Base-by-base conservation (phyloP, 768 basidiomycete species). In the Russula earlei region DNA sequence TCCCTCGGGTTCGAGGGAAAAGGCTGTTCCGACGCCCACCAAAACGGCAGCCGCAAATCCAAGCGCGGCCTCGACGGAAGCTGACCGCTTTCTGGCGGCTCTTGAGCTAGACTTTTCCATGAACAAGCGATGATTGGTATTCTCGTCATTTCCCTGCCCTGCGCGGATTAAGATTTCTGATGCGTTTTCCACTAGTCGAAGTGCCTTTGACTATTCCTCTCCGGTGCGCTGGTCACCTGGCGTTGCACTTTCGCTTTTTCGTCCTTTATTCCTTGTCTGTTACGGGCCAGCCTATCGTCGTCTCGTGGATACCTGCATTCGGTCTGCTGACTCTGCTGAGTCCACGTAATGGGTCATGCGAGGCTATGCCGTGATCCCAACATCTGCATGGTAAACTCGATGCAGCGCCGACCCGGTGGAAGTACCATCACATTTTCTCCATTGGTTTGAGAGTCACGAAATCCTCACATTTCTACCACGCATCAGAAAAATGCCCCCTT, bases 41-140 rank as follows among this genome's bases (percentile, higher is more conserved):
- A 49, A 60, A 64, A 55, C 36, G 57, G 59, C 37, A 55, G 43
- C 51, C 63, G 17, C 38, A 9, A 46, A 33, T 33, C 44, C 38
- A 36, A 25, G 4, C 25, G 43, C 3, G 38, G 52, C 41, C 24
- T 62, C 64, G 11, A 64, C 68, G 45, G 75, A 76, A 20, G 84
- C 85, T 1, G 86, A 87, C 56, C 71, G 70, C 25, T 89, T 89
- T 63, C 65, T 89, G 50, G 80, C 85, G 12, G 74, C 78, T 54
- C 71, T 89, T 12, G 83, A 85, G 67, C 70, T 73, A 43, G 85
- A 87, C 42, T 79, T 88, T 40, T 65, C 79, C 36, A 62, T 66
- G 56, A 62, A 65, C 54, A 69, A 65, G 60, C 19, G 56, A 29
- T 44, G 52, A 55, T 34, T 11, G 55, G 33, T 24, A 43, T n/a